phyloP scores from a whole-genome alignment of 768 basidiomycete genomes.

The Macrocybe gigantea region DNA sequence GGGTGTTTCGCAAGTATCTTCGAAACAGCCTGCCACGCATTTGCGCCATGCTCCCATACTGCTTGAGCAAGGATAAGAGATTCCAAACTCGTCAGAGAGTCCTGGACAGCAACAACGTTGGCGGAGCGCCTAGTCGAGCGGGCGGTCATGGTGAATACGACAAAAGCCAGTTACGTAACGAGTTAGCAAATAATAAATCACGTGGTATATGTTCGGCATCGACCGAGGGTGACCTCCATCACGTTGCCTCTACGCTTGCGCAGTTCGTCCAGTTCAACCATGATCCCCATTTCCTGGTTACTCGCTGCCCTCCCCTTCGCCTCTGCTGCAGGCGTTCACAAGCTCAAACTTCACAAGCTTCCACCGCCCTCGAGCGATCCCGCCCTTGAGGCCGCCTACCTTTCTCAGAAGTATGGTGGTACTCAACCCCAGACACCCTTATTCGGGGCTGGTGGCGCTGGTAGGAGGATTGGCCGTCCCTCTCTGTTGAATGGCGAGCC shows the following conservation, averaged over 20 bases:
- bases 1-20: constrained; percentile 67
- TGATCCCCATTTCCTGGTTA: constrained; percentile 37
- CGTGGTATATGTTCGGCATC: constrained; percentile 1
- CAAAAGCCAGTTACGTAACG: neutral
- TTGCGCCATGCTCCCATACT: constrained; percentile 73
- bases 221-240: constrained; percentile 12
- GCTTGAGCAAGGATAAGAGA: constrained; percentile 82
- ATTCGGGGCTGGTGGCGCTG: constrained; percentile 68
- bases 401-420: constrained; percentile 88
- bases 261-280: constrained; percentile 16
- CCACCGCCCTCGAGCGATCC: constrained; percentile 57
- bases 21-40: constrained; percentile 64
- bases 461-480: constrained; percentile 48
- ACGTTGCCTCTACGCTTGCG: constrained; percentile 8
- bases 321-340: constrained; percentile 60
- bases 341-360: constrained; percentile 86
- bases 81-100: constrained; percentile 40
- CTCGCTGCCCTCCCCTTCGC: constrained; percentile 44
- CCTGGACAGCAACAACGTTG: constrained; percentile 3
- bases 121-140: constrained; percentile 18
- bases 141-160: constrained; percentile 20
- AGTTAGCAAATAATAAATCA: neutral
- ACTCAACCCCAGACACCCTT: constrained; percentile 51
- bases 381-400: constrained; percentile 70
- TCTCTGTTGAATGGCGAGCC: constrained; percentile 41